Percentiles rank a stretch among this genome's conserved stretches.
phyloP scores from a whole-genome alignment of 768 basidiomycete species.

The Suillus cothurnatus region DNA sequence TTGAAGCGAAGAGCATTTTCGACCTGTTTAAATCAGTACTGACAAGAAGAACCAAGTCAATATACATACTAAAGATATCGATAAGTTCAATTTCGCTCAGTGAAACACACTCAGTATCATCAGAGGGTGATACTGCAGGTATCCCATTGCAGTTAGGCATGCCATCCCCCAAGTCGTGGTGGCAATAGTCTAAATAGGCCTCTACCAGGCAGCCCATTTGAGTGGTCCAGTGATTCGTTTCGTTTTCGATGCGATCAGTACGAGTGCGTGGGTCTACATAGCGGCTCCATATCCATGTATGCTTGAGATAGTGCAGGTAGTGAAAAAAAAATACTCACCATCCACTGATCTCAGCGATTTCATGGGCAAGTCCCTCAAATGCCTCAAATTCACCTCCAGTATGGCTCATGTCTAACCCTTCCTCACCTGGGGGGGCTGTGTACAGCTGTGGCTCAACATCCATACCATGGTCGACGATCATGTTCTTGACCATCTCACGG shows the following conservation, averaged over 20 bases:
- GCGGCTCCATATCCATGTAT: no score
- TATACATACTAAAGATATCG: neutral
- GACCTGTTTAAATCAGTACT: no score
- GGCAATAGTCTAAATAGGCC: constrained; percentile 1
- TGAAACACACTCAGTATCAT: neutral
- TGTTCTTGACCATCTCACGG: neutral
- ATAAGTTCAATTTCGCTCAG: neutral
- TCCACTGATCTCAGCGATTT: constrained; percentile 3
- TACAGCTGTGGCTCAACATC: neutral
- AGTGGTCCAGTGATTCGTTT: neutral
- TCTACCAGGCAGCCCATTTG: neutral
- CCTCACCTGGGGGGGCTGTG: constrained; percentile 6
- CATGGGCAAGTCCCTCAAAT: neutral
- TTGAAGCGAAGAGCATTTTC: neutral
- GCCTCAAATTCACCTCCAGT: neutral
- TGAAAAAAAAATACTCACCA: neutral
- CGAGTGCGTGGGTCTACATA: neutral
- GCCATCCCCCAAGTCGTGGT: neutral
- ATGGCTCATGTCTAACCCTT: constrained; percentile 6
- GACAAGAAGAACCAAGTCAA: no score
- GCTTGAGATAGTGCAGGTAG: no score
- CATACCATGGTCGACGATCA: neutral
- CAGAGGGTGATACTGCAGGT: no score
- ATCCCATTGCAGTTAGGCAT: no score
- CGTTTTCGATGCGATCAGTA: neutral